Conservation (phyloP, 768 basidiomycete genomes). For the Jaapia argillacea region DNA sequence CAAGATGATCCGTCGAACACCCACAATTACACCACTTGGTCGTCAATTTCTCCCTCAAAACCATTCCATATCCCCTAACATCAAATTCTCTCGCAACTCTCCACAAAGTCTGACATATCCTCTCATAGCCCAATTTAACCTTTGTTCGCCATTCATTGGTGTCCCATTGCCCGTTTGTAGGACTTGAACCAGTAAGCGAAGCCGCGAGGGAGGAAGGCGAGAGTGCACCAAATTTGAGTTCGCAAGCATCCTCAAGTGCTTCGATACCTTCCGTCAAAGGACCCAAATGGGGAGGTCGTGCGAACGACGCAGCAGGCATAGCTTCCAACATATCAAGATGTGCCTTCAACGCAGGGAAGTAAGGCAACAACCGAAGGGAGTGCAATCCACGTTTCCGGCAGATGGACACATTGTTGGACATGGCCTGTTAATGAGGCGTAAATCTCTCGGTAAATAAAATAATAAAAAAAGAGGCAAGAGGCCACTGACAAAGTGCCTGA, state of each 20-base stretch:
- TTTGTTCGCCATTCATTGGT: slow-evolving; percentile 42
- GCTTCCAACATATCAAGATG: slow-evolving; percentile 56
- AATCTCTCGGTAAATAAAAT: not conserved
- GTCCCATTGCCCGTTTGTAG: no score
- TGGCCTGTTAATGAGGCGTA: slow-evolving; percentile 32
- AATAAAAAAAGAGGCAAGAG: no score
- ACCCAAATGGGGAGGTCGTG: slow-evolving; percentile 58
- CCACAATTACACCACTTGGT: slow-evolving; percentile 78
- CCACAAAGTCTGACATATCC: slow-evolving; percentile 56
- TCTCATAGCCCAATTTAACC: slow-evolving; percentile 56
- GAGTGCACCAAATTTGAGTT: slow-evolving; percentile 40
- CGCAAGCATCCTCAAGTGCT: slow-evolving; percentile 57
- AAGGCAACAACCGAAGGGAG: slow-evolving; percentile 53
- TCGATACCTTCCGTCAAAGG: slow-evolving; percentile 47
- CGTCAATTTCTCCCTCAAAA: slow-evolving; percentile 62
- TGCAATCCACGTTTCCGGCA: slow-evolving; percentile 59
- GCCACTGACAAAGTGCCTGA: slow-evolving; percentile 67
- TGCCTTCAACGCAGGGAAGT: slow-evolving; percentile 45
- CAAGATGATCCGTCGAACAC: slow-evolving; percentile 69
- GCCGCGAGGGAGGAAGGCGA: no score
- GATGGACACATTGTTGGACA: slow-evolving; percentile 59
- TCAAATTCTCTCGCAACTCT: slow-evolving; percentile 62
- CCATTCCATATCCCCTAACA: slow-evolving; percentile 59
- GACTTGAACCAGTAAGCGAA: no score
- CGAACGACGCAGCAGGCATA: slow-evolving; percentile 43